Evolutionary conservation across 805 yeast genomes (phyloP).

Genomic region (Candida maris): DNA sequence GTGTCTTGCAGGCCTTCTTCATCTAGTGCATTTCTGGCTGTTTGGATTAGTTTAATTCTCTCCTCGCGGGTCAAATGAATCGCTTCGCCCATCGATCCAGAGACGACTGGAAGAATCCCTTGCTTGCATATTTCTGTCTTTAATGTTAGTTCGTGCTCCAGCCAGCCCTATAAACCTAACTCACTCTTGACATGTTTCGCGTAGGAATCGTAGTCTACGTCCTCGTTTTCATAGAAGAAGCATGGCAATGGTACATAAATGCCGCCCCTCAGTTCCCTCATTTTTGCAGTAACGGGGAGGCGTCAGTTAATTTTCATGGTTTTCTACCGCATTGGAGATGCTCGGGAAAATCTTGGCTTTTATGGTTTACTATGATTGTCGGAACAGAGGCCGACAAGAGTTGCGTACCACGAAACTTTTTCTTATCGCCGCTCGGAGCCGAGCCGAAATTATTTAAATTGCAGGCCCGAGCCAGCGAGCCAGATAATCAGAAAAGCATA

Average conservation of each 20-base stretch:
- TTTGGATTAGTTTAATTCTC: slow-evolving; percentile 27
- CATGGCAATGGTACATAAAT: slow-evolving; percentile 16
- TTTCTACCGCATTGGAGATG: too few relatives aligned
- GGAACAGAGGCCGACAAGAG: background rate
- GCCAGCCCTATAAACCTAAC: slow-evolving; percentile 1
- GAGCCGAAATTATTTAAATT: background rate
- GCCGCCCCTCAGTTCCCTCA: slow-evolving; percentile 10
- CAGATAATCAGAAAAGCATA: background rate
- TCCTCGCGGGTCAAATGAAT: slow-evolving; percentile 33
- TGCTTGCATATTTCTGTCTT: slow-evolving; percentile 12
- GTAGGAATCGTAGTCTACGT: slow-evolving; percentile 33
- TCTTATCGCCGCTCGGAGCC: background rate
- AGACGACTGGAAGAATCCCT: slow-evolving; percentile 33
- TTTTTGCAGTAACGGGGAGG: too few relatives aligned
- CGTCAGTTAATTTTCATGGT: too few relatives aligned
- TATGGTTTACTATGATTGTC: slow-evolving; percentile 1
- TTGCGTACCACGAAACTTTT: background rate
- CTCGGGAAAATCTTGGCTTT: background rate
- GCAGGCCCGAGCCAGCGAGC: background rate
- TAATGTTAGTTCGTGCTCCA: background rate
- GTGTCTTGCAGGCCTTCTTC: slow-evolving; percentile 25
- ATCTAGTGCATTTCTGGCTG: slow-evolving; percentile 31
- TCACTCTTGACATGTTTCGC: slow-evolving; percentile 30
- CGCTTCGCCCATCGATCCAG: slow-evolving; percentile 41
- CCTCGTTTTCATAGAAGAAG: slow-evolving; percentile 18